Conservation (phyloP, 2,329 filamentous ascomycete genomes). For the Thermochaetoides dissita region DNA sequence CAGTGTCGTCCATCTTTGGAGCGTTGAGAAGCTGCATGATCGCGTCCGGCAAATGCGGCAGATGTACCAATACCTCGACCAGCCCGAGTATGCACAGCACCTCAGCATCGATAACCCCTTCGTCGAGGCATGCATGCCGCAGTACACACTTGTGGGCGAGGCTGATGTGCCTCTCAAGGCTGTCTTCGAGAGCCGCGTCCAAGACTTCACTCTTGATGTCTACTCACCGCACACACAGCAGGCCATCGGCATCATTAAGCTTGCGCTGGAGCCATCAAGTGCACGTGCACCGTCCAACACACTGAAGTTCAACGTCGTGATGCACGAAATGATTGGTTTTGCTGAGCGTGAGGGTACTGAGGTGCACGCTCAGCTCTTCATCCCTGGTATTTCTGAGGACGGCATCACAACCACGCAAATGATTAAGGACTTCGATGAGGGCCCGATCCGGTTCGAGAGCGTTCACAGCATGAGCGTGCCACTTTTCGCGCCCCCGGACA, state of each 20-base stretch:
- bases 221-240: conserved; percentile 85
- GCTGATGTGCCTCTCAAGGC: conserved; percentile 82
- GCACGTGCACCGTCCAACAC: conserved; percentile 84
- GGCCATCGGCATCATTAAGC: conserved; percentile 75
- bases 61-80: conserved; percentile 90
- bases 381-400: conserved; percentile 78
- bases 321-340: conserved; percentile 91
- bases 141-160: conserved; percentile 85
- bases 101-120: conserved; percentile 90
- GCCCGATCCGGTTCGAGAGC: conserved; percentile 84
- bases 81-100: conserved; percentile 87
- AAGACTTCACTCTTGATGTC: conserved; percentile 85
- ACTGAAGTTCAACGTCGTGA: conserved; percentile 95
- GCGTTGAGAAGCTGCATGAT: conserved; percentile 77
- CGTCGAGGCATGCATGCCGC: conserved; percentile 76
- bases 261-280: conserved; percentile 86
- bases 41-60: conserved; percentile 87
- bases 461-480: conserved; percentile 96
- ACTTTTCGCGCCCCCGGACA: conserved; percentile 58
- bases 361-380: conserved; percentile 92
- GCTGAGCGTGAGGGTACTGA: conserved; percentile 90
- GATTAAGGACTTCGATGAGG: conserved; percentile 87
- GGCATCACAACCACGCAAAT: conserved; percentile 92
- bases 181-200: conserved; percentile 86
- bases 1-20: conserved; percentile 82